Evolutionary conservation across 192 early-diverging fungal genomes (phyloP).

Genomic region (Oehlia diaphana): DNA sequence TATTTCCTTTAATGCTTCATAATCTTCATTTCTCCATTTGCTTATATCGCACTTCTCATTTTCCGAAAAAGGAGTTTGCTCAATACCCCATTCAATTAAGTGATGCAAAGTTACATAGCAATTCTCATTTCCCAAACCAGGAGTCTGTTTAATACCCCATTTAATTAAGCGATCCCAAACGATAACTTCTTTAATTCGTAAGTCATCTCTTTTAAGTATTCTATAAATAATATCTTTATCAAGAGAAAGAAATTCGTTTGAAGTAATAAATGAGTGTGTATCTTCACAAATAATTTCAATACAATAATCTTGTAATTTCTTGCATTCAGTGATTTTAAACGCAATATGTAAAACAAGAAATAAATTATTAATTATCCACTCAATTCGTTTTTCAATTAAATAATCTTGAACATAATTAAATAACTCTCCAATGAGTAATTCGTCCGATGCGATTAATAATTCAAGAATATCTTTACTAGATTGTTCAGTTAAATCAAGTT

Average conservation of each 20-base stretch:
- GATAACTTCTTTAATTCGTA: background rate
- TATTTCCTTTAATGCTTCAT: background rate
- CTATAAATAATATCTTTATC: background rate
- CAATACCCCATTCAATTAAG: too few species aligned
- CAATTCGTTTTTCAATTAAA: background rate
- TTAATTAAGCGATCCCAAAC: background rate
- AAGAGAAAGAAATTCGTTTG: background rate
- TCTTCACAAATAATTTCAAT: background rate
- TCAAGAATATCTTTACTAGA: too few species aligned
- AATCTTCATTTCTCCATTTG: background rate
- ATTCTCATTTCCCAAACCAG: too few species aligned
- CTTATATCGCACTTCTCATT: background rate
- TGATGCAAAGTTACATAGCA: too few species aligned
- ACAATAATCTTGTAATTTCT: background rate
- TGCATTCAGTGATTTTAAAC: too few species aligned
- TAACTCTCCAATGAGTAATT: slow-evolving; percentile 1
- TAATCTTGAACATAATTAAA: background rate
- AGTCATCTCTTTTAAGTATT: background rate
- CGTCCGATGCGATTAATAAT: background rate
- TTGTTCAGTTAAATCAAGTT: too few species aligned
- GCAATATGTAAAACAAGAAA: too few species aligned
- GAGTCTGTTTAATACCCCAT: background rate
- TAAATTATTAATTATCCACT: too few species aligned
- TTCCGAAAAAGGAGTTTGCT: background rate
- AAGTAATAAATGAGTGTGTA: background rate